Evolutionary conservation across 179 eudicot genomes (phyloP).

Genomic region (Silene vulgaris): DNA sequence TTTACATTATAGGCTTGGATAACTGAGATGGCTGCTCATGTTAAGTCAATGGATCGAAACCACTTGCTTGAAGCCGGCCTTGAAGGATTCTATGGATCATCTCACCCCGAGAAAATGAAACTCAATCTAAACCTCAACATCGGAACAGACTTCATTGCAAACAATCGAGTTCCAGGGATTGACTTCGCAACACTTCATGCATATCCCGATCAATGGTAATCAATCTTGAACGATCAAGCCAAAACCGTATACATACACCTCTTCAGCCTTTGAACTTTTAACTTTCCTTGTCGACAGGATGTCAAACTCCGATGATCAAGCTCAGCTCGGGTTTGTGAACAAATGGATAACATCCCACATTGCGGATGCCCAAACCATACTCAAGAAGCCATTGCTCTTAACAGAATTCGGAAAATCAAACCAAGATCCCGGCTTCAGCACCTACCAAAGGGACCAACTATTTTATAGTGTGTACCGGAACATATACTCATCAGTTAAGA

Average conservation of each 20-base stretch:
- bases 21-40: constrained; percentile 74
- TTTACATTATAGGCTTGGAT: constrained; percentile 56
- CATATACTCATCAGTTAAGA: constrained; percentile 60
- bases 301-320: constrained; percentile 40
- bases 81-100: constrained; percentile 79
- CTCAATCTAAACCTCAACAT: constrained; percentile 49
- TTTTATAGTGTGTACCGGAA: constrained; percentile 46
- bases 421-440: constrained; percentile 58
- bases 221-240: background rate
- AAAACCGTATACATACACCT: too few relatives aligned
- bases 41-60: constrained; percentile 70
- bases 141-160: constrained; percentile 81
- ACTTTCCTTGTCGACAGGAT: constrained; percentile 40
- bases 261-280: too few relatives aligned
- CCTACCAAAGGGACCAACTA: constrained; percentile 45
- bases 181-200: constrained; percentile 83
- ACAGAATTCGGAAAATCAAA: constrained; percentile 79
- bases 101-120: constrained; percentile 46
- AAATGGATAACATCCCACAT: constrained; percentile 73
- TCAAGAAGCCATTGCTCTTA: constrained; percentile 60
- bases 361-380: constrained; percentile 43
- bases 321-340: constrained; percentile 52
- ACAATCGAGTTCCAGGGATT: constrained; percentile 53
- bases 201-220: constrained; percentile 83
- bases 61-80: constrained; percentile 86